Percentiles rank a stretch among this genome's conserved stretches.
These are phyloP conservation scores for Stenogyne calaminthoides DNA, from an alignment of 305 asterid species.

Conservation along the genomic window DNA sequence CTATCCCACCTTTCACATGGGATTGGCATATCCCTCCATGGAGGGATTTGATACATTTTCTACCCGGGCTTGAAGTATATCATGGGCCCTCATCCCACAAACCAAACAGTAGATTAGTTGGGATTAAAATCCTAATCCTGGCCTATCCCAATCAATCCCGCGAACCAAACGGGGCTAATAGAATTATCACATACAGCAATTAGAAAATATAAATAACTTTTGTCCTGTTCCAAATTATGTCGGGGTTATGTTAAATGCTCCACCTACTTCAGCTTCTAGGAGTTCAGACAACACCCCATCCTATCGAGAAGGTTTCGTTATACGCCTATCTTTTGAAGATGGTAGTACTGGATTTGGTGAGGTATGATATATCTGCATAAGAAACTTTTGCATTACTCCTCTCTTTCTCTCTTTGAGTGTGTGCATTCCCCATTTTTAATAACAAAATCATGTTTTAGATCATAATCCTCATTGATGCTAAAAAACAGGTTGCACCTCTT, in stretches of 20 bases:
- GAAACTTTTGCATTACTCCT: background rate
- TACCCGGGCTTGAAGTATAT: too few relatives aligned
- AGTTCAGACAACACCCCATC: conserved; percentile 38
- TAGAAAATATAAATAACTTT: background rate
- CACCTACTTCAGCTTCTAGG: conserved; percentile 80
- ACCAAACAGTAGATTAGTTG: too few relatives aligned
- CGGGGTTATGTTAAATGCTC: conserved; percentile 85
- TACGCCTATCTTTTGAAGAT: conserved; percentile 72
- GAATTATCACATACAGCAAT: conserved; percentile 14
- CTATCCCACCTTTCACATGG: too few relatives aligned
- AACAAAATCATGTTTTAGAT: conserved; percentile 1
- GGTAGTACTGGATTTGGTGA: conserved; percentile 91
- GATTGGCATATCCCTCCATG: too few relatives aligned
- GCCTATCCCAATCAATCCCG: too few relatives aligned
- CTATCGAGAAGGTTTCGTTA: conserved; percentile 87
- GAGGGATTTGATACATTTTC: too few relatives aligned
- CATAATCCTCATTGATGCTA: conserved; percentile 20
- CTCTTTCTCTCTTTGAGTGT: background rate
- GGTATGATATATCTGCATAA: conserved; percentile 44
- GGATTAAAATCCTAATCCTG: too few relatives aligned
- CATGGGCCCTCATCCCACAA: too few relatives aligned
- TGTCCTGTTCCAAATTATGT: conserved; percentile 32
- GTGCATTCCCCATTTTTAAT: background rate
- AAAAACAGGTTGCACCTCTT: conserved; percentile 88
- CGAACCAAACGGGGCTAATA: too few relatives aligned